Conservation (phyloP, 306 rosid species). For the Trifolium dubium region DNA sequence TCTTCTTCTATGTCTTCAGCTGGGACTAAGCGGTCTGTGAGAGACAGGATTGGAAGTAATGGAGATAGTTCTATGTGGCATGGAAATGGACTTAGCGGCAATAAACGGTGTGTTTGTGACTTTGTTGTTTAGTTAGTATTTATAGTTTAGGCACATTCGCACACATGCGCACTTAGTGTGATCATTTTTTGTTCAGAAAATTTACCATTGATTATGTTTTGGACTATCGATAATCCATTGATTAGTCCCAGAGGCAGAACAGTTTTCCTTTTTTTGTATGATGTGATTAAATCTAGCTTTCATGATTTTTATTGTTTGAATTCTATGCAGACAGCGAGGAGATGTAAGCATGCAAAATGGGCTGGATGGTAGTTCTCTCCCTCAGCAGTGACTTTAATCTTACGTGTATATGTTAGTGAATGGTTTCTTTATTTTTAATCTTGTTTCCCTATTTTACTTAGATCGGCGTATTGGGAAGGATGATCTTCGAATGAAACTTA, state of each 20-base stretch:
- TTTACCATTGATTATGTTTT: not conserved
- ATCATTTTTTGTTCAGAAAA: slow-evolving; percentile 30
- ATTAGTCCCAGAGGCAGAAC: slow-evolving; percentile 14
- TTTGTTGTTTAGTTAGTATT: slow-evolving; percentile 21
- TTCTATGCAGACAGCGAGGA: slow-evolving; percentile 74
- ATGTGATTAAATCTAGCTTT: slow-evolving; percentile 26
- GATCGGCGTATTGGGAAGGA: slow-evolving; percentile 63
- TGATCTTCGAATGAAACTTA: slow-evolving; percentile 87
- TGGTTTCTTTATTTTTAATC: slow-evolving; percentile 38
- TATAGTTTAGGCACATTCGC: not conserved
- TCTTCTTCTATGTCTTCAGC: slow-evolving; percentile 51
- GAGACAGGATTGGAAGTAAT: slow-evolving; percentile 83
- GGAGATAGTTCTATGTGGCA: slow-evolving; percentile 52
- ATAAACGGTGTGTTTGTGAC: slow-evolving; percentile 65
- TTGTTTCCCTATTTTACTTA: slow-evolving; percentile 33
- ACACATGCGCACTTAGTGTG: not conserved
- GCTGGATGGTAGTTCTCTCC: slow-evolving; percentile 60
- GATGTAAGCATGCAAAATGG: slow-evolving; percentile 53
- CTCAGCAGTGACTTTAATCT: slow-evolving; percentile 40
- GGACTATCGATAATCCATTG: not conserved
- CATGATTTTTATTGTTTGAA: slow-evolving; percentile 19
- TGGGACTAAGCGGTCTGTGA: slow-evolving; percentile 84
- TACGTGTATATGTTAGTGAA: slow-evolving; percentile 38
- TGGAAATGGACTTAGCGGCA: slow-evolving; percentile 52
- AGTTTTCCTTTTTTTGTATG: slow-evolving; percentile 15